Evolutionary conservation across 345 rosid genomes (phyloP).

Genomic region (Pseudoturritis turrita): DNA sequence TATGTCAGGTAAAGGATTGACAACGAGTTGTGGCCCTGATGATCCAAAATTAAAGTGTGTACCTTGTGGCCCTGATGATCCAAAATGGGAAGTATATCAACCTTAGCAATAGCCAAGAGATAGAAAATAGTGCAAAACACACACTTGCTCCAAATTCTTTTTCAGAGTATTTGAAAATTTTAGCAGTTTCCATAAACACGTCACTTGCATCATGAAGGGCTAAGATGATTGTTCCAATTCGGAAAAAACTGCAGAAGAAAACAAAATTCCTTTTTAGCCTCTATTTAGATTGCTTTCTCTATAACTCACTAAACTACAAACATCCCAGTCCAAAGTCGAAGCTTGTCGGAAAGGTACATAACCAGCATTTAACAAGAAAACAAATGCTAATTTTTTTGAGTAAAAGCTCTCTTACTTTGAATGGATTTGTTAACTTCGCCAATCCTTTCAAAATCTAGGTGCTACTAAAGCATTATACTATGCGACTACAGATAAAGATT

Average conservation of each 20-base stretch:
- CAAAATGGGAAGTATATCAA: constrained; percentile 91
- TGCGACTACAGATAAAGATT: neutral
- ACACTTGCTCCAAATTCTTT: constrained; percentile 89
- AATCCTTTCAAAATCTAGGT: neutral
- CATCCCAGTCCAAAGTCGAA: neutral
- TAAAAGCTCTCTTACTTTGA: neutral
- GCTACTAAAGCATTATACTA: neutral
- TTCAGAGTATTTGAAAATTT: constrained; percentile 81
- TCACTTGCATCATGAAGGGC: constrained; percentile 97
- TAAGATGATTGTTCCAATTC: constrained; percentile 70
- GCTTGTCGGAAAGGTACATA: neutral
- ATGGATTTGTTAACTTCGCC: neutral
- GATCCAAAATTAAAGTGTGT: constrained; percentile 55
- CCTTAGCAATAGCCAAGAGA: constrained; percentile 87
- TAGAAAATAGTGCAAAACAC: constrained; percentile 83
- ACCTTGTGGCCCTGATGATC: constrained; percentile 80
- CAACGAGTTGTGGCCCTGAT: constrained; percentile 46
- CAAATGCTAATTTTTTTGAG: neutral
- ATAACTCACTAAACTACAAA: neutral
- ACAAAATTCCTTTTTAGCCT: no score
- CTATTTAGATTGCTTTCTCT: neutral
- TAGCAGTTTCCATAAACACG: constrained; percentile 86
- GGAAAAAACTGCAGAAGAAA: constrained; percentile 60
- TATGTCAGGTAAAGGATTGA: neutral
- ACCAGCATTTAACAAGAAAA: neutral